A percentile compares a stretch with the other conserved stretches of the same genome.
phyloP scores from a whole-genome alignment of 1,284 basidiomycete genomes.

The Tylopilus orsonianus region DNA sequence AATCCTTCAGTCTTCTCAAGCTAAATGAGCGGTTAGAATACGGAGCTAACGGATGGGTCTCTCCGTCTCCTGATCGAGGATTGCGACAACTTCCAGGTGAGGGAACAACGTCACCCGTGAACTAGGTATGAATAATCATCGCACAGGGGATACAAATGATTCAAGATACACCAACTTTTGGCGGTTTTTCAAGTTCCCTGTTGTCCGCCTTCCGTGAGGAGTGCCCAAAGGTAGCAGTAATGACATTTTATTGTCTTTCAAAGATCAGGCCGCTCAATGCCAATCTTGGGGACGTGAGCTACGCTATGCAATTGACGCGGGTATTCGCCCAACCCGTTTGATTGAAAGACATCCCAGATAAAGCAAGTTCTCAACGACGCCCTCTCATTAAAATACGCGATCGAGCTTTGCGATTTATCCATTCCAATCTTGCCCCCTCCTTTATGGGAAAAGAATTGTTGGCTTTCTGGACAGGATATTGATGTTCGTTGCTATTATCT shows the following conservation, averaged over 20 bases:
- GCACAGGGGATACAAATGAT: constrained; percentile 66
- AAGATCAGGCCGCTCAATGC: constrained; percentile 35
- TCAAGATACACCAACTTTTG: constrained; percentile 62
- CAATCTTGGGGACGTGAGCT: constrained; percentile 46
- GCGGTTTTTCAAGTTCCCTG: constrained; percentile 59
- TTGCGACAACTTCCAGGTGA: constrained; percentile 70
- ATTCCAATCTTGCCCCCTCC: constrained; percentile 56
- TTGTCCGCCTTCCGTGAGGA: constrained; percentile 64
- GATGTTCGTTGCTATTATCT: constrained; percentile 40
- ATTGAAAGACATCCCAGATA: constrained; percentile 32
- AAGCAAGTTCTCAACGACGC: constrained; percentile 56
- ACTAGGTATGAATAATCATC: constrained; percentile 1
- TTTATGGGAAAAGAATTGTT: constrained; percentile 39
- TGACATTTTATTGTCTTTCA: constrained; percentile 60
- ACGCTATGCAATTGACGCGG: constrained; percentile 5
- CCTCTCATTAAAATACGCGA: constrained; percentile 51
- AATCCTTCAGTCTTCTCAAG: neutral
- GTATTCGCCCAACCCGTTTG: constrained; percentile 9
- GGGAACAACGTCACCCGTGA: neutral
- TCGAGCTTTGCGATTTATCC: constrained; percentile 52
- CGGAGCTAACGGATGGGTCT: constrained; percentile 61
- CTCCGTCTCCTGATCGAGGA: constrained; percentile 70
- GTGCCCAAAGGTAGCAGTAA: constrained; percentile 52
- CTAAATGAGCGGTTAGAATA: constrained; percentile 41
- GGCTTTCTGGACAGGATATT: constrained; percentile 42